These are phyloP conservation scores for Erysimum cheiri DNA, from an alignment of 441 rosid genomes.

Conservation along the genomic window DNA sequence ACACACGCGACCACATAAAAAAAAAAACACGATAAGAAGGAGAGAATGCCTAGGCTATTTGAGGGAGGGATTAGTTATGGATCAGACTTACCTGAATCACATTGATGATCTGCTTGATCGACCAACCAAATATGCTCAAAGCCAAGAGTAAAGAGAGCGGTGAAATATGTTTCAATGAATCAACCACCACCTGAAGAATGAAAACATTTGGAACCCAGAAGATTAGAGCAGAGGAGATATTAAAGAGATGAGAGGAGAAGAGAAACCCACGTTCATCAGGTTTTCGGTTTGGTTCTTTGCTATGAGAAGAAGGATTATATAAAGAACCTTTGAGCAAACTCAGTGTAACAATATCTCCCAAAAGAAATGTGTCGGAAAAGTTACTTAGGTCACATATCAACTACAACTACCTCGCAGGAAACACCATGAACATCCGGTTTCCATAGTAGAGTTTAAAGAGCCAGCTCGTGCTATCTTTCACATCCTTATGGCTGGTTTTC, in stretches of 20 bases:
- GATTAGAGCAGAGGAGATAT: neutral
- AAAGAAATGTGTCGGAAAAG: neutral
- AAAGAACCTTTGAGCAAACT: conserved; percentile 61
- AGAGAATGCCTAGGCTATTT: conserved; percentile 1
- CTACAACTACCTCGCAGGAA: conserved; percentile 82
- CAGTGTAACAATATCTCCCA: conserved; percentile 24
- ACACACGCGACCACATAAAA: conserved; percentile 33
- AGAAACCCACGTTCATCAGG: conserved; percentile 62
- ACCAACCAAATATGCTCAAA: conserved; percentile 84
- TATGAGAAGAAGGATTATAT: conserved; percentile 78
- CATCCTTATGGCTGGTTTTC: conserved; percentile 94
- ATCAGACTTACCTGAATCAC: conserved; percentile 70
- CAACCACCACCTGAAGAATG: conserved; percentile 57
- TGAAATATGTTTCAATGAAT: conserved; percentile 53
- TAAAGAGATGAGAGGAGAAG: conserved; percentile 2
- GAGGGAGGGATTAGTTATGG: neutral
- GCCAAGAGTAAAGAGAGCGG: conserved; percentile 62
- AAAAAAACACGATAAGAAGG: neutral
- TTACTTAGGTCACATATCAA: neutral
- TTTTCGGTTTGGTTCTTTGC: conserved; percentile 67
- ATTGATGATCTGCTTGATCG: conserved; percentile 79
- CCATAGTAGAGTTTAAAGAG: conserved; percentile 93
- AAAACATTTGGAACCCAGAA: conserved; percentile 18
- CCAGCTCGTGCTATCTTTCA: conserved; percentile 94
- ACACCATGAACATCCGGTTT: conserved; percentile 91